Conservation (phyloP, 306 rosid genomes). For the Quillaja saponaria region DNA sequence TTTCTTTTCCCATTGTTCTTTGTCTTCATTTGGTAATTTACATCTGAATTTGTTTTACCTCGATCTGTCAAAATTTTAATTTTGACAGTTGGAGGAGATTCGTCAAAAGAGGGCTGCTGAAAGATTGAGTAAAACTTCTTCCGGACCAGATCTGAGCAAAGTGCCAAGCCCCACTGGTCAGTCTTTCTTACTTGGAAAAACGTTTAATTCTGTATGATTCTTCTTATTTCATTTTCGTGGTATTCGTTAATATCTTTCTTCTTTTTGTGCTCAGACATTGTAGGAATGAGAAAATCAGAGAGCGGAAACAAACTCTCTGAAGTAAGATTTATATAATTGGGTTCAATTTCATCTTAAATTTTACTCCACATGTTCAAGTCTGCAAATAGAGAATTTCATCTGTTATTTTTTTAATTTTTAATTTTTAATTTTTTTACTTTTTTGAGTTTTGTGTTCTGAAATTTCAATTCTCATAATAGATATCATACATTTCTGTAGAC, state of each 20-base stretch:
- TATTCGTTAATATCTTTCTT: too few relatives aligned
- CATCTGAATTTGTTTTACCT: not conserved
- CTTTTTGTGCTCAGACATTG: slow-evolving; percentile 42
- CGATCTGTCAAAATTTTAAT: slow-evolving; percentile 8
- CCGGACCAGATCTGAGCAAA: slow-evolving; percentile 77
- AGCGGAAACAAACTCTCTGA: slow-evolving; percentile 69
- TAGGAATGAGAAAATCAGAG: slow-evolving; percentile 62
- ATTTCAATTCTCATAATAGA: not conserved
- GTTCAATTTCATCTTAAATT: too few relatives aligned
- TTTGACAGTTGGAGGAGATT: slow-evolving; percentile 74
- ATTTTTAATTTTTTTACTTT: not conserved
- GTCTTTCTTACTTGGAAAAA: slow-evolving; percentile 6
- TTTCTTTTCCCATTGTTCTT: not conserved
- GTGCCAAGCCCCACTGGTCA: slow-evolving; percentile 53
- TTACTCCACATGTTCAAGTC: too few relatives aligned
- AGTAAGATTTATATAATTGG: slow-evolving; percentile 47
- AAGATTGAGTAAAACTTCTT: slow-evolving; percentile 71
- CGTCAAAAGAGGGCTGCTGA: slow-evolving; percentile 91
- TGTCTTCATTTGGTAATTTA: not conserved
- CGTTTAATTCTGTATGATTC: not conserved
- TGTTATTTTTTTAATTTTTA: not conserved
- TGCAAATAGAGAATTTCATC: not conserved
- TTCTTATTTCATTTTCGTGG: too few relatives aligned
- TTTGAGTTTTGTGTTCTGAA: slow-evolving; percentile 1
- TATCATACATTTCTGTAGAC: slow-evolving; percentile 41